Percentiles rank a stretch among this genome's conserved stretches.
Conservation (phyloP, 352 stramenopile species). For the Phytophthora podocarpi region DNA sequence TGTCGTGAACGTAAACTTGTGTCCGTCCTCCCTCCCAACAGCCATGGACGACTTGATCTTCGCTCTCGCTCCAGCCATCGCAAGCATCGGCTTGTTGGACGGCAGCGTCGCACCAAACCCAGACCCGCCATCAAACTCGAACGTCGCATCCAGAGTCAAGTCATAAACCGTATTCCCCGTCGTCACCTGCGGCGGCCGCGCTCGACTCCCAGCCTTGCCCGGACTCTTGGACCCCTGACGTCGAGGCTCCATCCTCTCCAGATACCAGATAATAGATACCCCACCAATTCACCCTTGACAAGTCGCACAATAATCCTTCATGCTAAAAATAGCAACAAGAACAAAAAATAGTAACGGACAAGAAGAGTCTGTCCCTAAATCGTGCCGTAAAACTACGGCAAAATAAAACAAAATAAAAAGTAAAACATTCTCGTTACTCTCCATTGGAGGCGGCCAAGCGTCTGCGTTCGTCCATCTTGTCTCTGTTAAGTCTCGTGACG, state of each 20-base stretch:
- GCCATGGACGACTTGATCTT: slow-evolving; percentile 27
- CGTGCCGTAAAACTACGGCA: neutral
- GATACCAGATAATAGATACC: no score
- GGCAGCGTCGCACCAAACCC: slow-evolving; percentile 62
- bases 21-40: slow-evolving; percentile 11
- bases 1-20: slow-evolving; percentile 78
- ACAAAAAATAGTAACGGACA: slow-evolving; percentile 13
- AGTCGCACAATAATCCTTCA: no score
- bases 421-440: slow-evolving; percentile 21
- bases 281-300: no score
- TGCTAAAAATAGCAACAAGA: neutral
- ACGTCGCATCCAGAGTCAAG: slow-evolving; percentile 62
- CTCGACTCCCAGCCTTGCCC: slow-evolving; percentile 4
- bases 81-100: slow-evolving; percentile 63
- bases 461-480: slow-evolving; percentile 70
- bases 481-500: slow-evolving; percentile 76
- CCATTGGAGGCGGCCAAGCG: slow-evolving; percentile 22
- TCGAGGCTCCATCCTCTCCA: no score
- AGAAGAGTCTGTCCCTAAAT: no score
- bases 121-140: slow-evolving; percentile 74
- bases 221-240: slow-evolving; percentile 5
- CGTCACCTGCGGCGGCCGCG: slow-evolving; percentile 1
- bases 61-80: slow-evolving; percentile 25
- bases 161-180: slow-evolving; percentile 43
- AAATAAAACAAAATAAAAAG: neutral